Base-by-base conservation (phyloP, 192 early-diverging fungal genomes). In the Rhizophagus clarus region DNA sequence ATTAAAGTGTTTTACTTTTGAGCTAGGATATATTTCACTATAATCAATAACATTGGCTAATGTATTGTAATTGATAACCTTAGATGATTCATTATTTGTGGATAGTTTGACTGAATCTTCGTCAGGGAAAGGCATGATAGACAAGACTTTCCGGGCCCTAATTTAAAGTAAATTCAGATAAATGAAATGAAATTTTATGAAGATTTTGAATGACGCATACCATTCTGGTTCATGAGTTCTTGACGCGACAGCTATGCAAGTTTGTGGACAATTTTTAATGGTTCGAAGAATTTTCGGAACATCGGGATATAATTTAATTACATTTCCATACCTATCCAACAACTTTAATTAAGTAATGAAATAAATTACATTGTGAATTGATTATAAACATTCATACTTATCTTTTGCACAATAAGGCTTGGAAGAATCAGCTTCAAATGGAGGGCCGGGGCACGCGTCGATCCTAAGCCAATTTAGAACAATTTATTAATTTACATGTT, bases 191-290 rank as follows among this genome's bases (percentile, higher is more conserved):
- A 32, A 8, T 34, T 1, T 69, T 70, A 14, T 37, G 32, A 34
- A 6, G 2, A 22, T 70, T 70, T 15, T 66, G 26, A 66, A 64
- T 28, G 14, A 51, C 0, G 20, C 22, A 45, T 82, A 84, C 87
- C 87, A 88, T n/a, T 80, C 80, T 17, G 87, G 85, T 29, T 81
- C 79, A 31, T 63, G 56, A 22, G 87, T 83, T 49, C 80, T 49
- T 22, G 85, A 86, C 29, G 85, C 84, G 24, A 88, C 81, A 3
- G 74, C 87, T 22, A 88, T 82, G 40, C 82, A 80, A 4, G 79
- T 74, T 60, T 79, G 66, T 40, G 80, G 76, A 69, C 84, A 85
- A 14, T 61, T 61, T 37, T 79, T 78, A 34, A 85, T 82, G 2
- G 78, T 12, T 24, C 76, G 61, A 17, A 88, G 73, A 6, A 88